Base-by-base conservation (phyloP, 768 basidiomycete genomes). In the Leccinum rimulosum region DNA sequence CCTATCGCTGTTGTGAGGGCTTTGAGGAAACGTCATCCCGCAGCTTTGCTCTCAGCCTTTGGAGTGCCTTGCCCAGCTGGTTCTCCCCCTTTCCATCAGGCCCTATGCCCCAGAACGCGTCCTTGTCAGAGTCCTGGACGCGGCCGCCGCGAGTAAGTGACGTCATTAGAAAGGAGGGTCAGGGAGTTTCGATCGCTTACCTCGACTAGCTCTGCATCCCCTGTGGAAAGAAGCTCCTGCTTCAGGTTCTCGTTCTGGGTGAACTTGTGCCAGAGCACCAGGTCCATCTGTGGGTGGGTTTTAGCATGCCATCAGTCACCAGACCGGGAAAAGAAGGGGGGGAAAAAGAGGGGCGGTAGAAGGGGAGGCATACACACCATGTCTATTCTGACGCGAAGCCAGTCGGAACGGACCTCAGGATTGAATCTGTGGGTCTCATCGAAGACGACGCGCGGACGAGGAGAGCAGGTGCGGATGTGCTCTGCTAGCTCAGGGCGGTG, bases 71-170 rank as follows among this genome's bases (percentile, higher is more conserved):
- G 25, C 77, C 79, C 17, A 80, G 66, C 61, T 78, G 74, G 57
- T 78, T 78, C 61, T 72, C 65, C 45, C 77, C 79, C 58, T 66
- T 66, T 50, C 70, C 65, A 25, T 78, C 70, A 50, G 66, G 65
- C 50, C 79, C 77, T 57, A 76, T 61, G 30, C 77, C 79, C 77
- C 78, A 80, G 62, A 78, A 77, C 50, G 73, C 68, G 60, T 79
- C 77, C 53, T 70, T 69, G 66, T 68, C 67, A 1, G 69, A 69
- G 55, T 68, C 64, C 63, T 69, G 56, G 36, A 33, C 61, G 63
- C 38, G 54, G 58, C 57, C 45, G 48, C 50, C 60, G 50, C 65
- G 58, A 51, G 63, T 65, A 56, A 65, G 66, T 52, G 45, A 57
- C 15, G 8, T 27, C 28, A 52, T 30, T 25, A 22, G 50, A 19